Evolutionary conservation across 805 yeast species (phyloP).

Genomic region (Ogataea allantospora): DNA sequence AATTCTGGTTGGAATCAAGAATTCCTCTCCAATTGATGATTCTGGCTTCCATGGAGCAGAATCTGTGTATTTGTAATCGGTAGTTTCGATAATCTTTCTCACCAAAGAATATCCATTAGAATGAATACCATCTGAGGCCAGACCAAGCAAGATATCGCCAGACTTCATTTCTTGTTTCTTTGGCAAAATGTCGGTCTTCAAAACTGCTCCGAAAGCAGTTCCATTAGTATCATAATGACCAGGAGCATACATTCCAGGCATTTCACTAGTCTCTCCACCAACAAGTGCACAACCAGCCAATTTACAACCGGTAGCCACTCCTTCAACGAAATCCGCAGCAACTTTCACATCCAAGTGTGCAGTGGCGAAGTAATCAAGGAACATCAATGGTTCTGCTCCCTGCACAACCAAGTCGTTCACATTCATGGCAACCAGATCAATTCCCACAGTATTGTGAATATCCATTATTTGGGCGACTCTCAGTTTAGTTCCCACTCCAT

Average conservation of each 20-base stretch:
- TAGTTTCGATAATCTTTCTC: conserved; percentile 82
- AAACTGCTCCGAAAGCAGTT: conserved; percentile 96
- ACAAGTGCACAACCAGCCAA: conserved; percentile 95
- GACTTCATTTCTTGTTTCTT: conserved; percentile 59
- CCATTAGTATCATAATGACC: conserved; percentile 98
- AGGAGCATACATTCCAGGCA: conserved; percentile 97
- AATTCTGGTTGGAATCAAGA: conserved; percentile 86
- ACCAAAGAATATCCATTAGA: conserved; percentile 96
- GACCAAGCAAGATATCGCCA: conserved; percentile 84
- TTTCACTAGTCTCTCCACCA: conserved; percentile 98
- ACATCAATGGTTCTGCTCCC: conserved; percentile 97
- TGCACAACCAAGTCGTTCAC: conserved; percentile 97
- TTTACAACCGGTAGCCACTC: conserved; percentile 96
- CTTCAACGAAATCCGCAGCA: conserved; percentile 86
- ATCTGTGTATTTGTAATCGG: conserved; percentile 68
- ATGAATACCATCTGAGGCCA: conserved; percentile 90
- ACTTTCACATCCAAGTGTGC: conserved; percentile 82
- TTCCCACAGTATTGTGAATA: conserved; percentile 96
- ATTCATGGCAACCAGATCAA: conserved; percentile 98
- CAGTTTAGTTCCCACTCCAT: conserved; percentile 97
- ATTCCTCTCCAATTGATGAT: conserved; percentile 78
- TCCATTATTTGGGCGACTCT: conserved; percentile 88
- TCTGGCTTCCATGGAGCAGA: conserved; percentile 81
- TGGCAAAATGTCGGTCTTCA: conserved; percentile 73
- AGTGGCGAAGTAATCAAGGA: conserved; percentile 94